Evolutionary conservation across 169 alveolate species (phyloP), one percentile per base, ranked within the genome.

Genomic region (Plasmodium malariae): DNA sequence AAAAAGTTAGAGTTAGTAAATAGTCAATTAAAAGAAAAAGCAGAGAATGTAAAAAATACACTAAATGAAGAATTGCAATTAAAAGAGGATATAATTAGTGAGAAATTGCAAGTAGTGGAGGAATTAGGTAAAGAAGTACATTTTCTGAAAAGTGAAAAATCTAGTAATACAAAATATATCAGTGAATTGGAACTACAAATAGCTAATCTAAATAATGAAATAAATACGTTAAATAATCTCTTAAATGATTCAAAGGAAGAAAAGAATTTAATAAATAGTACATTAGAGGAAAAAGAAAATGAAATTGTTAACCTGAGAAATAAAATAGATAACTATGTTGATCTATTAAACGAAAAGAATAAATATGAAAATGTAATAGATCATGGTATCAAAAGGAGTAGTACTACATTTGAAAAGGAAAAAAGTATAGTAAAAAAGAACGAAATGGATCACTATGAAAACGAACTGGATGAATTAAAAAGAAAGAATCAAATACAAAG

Each of bases 161-260:
- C 19, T 32, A 28, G 32, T 67, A 80, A 80, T 54, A 17, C 26
- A 7, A 65, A 65, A n/a, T 80, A 67, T 45, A 67, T 70, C 7
- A 40, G 40, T 19, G 90, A 80, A 57, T 59, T 80, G 40, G 90
- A 80, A 65, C 37, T 80, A 28, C 71, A 80, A 57, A 21, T 80
- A 49, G 70, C 62, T 11, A 80, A 80, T 48, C 32, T 37, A 60
- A 63, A 80, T 71, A 80, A 80, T 57, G 90, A 80, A 80, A 67
- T 80, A 17, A 68, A 65, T 30, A 80, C 83, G 26, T 59, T 80
- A 55, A 67, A 80, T 3, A 40, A 65, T 49, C 28, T 80, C 11
- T 59, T 80, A 21, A 36, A 80, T 2, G 90, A 80, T 43, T 65
- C 90, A 14, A 67, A 80, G 30, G 90, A 80, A 48, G 85, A 80